These are phyloP conservation scores for Blastocrithidia nonstop DNA, from an alignment of 208 protist genomes.

Conservation along the genomic window DNA sequence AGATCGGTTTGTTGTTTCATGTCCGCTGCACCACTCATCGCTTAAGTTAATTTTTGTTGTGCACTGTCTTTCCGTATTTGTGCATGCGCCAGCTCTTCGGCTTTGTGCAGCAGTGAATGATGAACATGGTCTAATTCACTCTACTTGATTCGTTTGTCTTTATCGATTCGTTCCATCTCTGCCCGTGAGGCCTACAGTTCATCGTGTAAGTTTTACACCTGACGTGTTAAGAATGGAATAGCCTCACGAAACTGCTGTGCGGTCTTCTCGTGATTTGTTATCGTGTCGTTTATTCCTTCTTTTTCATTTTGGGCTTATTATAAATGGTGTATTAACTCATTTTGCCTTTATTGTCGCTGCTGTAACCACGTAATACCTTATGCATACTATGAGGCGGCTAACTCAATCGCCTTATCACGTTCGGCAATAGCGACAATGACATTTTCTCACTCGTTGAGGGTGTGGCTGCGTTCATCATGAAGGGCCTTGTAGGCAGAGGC, in stretches of 20 bases:
- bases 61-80: slow-evolving; percentile 10
- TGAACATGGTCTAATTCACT: slow-evolving; percentile 15
- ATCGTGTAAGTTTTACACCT: slow-evolving; percentile 54
- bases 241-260: slow-evolving; percentile 26
- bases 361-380: slow-evolving; percentile 51
- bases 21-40: slow-evolving; percentile 23
- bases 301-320: slow-evolving; percentile 26
- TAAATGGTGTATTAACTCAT: slow-evolving; percentile 11
- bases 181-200: slow-evolving; percentile 64
- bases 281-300: slow-evolving; percentile 28
- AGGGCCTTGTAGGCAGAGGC: slow-evolving; percentile 81
- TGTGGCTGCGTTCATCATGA: slow-evolving; percentile 70
- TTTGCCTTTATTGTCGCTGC: slow-evolving; percentile 34
- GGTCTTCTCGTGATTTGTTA: slow-evolving; percentile 30
- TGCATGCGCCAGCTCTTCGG: slow-evolving; percentile 12
- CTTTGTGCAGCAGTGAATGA: slow-evolving; percentile 15
- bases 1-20: slow-evolving; percentile 42
- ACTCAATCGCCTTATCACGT: slow-evolving; percentile 74
- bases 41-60: slow-evolving; percentile 16
- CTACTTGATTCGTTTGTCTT: slow-evolving; percentile 21
- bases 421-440: slow-evolving; percentile 74
- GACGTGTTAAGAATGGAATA: slow-evolving; percentile 17
- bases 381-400: slow-evolving; percentile 54
- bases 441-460: slow-evolving; percentile 85
- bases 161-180: slow-evolving; percentile 20